Evolutionary conservation across 768 basidiomycete species (phyloP).

Genomic region (Paxillus rubicundulus): DNA sequence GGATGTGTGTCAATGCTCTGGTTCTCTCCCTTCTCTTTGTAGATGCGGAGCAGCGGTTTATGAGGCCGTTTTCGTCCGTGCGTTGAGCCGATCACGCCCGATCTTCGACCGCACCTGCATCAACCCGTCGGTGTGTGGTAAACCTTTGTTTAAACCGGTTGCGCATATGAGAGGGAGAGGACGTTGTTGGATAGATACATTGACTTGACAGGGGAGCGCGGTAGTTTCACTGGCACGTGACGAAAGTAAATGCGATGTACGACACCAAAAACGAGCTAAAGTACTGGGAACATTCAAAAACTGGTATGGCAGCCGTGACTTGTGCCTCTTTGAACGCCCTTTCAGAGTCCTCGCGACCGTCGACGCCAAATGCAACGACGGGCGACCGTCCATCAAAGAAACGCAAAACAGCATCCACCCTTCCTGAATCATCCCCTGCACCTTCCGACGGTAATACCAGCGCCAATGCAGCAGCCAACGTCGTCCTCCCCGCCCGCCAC

Average conservation of each 20-base stretch:
- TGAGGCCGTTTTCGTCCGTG: conserved; percentile 1
- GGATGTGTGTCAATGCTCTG: neutral
- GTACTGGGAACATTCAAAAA: too few species aligned
- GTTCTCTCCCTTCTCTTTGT: neutral
- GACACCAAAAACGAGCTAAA: too few species aligned
- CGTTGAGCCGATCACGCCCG: neutral
- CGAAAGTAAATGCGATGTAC: too few species aligned
- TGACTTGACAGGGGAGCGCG: too few species aligned
- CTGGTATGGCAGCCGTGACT: conserved; percentile 12
- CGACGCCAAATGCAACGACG: conserved; percentile 26
- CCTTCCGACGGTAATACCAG: conserved; percentile 43
- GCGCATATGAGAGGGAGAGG: too few species aligned
- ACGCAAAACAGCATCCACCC: conserved; percentile 51
- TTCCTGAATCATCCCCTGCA: conserved; percentile 48
- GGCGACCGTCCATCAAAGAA: conserved; percentile 34
- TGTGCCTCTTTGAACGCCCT: conserved; percentile 18
- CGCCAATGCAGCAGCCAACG: conserved; percentile 39
- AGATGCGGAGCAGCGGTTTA: neutral
- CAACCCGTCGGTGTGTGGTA: too few species aligned
- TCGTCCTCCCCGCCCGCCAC: conserved; percentile 60
- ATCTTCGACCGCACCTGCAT: neutral
- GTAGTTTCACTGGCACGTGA: too few species aligned
- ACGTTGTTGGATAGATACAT: too few species aligned
- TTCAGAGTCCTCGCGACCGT: conserved; percentile 34
- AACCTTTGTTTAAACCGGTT: too few species aligned